Conservation (phyloP, 1,139 yeast genomes). For the Magnusiomyces starmeri region DNA sequence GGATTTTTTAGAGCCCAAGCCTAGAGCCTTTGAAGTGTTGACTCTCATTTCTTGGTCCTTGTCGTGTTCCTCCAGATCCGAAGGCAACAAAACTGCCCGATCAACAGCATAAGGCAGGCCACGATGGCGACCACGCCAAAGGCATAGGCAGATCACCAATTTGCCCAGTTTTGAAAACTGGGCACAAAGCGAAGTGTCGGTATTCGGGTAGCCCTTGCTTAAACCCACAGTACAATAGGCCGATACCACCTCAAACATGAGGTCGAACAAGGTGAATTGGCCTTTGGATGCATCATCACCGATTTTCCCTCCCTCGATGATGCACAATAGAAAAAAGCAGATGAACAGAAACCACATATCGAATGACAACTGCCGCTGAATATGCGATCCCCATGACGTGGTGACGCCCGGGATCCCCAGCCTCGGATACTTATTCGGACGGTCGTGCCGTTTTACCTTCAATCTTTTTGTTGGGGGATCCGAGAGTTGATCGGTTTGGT, state of each 20-base stretch:
- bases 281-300: constrained; percentile 33
- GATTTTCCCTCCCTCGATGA: constrained; percentile 68
- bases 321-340: constrained; percentile 78
- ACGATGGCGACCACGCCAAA: constrained; percentile 94
- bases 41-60: constrained; percentile 10
- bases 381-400: constrained; percentile 53
- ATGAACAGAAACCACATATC: constrained; percentile 90
- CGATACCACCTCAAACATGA: constrained; percentile 81
- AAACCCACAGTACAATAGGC: constrained; percentile 96
- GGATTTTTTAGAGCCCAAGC: too few species aligned
- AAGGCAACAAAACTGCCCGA: constrained; percentile 85
- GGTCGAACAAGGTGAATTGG: constrained; percentile 59
- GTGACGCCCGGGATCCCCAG: constrained; percentile 1
- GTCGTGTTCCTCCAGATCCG: constrained; percentile 35
- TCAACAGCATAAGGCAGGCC: constrained; percentile 91
- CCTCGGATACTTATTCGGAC: constrained; percentile 9
- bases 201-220: constrained; percentile 69
- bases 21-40: not conserved
- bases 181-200: constrained; percentile 62
- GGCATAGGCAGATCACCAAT: constrained; percentile 76
- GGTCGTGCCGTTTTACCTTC: not conserved
- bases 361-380: constrained; percentile 83
- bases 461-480: not conserved
- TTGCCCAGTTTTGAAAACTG: constrained; percentile 69
- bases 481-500: not conserved